These are phyloP conservation scores for Hyphodiscus hymeniophilus DNA, from an alignment of 495 filamentous ascomycete species.

Conservation along the genomic window DNA sequence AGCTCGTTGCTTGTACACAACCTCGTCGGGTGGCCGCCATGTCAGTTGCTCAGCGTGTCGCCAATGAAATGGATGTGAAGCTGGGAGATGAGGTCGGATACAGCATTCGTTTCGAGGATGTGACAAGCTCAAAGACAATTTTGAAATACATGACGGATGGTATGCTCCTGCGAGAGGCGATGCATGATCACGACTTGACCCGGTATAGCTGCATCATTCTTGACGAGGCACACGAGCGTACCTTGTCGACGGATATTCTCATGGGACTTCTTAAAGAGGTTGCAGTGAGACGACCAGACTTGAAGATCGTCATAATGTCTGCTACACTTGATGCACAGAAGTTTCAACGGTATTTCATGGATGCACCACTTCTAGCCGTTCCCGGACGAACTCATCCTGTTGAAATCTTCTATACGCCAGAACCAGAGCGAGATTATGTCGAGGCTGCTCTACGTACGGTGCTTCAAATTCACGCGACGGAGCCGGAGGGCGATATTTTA, in stretches of 20 bases:
- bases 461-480: conserved; percentile 88
- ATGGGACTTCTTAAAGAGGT: conserved; percentile 94
- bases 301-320: conserved; percentile 99
- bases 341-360: conserved; percentile 96
- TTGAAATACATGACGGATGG: conserved; percentile 99
- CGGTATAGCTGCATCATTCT: conserved; percentile 98
- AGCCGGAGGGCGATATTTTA: conserved; percentile 89
- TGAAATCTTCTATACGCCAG: conserved; percentile 96
- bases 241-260: conserved; percentile 87
- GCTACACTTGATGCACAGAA: conserved; percentile 95
- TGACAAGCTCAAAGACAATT: conserved; percentile 80
- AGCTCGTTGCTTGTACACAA: conserved; percentile 95
- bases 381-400: conserved; percentile 95
- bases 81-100: conserved; percentile 97
- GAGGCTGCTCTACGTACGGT: conserved; percentile 92
- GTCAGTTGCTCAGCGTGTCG: conserved; percentile 98
- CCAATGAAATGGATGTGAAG: conserved; percentile 89
- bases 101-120: conserved; percentile 98
- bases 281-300: conserved; percentile 63
- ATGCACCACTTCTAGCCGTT: conserved; percentile 87
- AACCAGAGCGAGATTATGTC: conserved; percentile 93
- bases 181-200: conserved; percentile 87
- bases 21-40: conserved; percentile 96
- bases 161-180: conserved; percentile 96
- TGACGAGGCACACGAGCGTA: conserved; percentile 96